Percentiles rank a stretch among this genome's conserved stretches.
phyloP scores from a whole-genome alignment of 257 asterid genomes.

The Solanum acaule region DNA sequence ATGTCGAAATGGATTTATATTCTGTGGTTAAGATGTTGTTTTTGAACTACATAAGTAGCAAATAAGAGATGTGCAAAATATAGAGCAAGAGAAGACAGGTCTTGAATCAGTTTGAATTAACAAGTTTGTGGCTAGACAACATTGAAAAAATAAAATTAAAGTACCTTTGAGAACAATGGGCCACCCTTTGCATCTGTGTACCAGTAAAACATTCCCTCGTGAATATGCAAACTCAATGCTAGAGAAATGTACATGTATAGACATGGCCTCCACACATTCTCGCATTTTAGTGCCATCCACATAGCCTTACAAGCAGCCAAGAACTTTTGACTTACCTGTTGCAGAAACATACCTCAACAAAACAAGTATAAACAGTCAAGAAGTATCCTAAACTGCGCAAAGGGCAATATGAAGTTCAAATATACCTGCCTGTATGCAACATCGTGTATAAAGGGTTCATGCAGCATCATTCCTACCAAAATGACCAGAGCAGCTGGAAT shows the following conservation, averaged over 20 bases:
- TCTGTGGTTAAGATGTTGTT: background rate
- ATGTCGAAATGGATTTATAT: background rate
- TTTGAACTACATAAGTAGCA: background rate
- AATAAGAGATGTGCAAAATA: background rate
- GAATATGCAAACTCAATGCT: conserved; percentile 56
- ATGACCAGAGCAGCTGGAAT: conserved; percentile 46
- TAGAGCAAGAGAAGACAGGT: background rate
- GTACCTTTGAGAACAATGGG: conserved; percentile 64
- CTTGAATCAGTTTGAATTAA: background rate
- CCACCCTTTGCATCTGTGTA: conserved; percentile 56
- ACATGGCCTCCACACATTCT: conserved; percentile 60
- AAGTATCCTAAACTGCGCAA: background rate
- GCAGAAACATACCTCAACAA: background rate
- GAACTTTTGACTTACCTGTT: conserved; percentile 30
- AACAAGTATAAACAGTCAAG: background rate
- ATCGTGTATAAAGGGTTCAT: conserved; percentile 24
- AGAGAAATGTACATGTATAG: conserved; percentile 54
- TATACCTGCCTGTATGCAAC: background rate
- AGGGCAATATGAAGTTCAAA: background rate
- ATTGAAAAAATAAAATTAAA: background rate
- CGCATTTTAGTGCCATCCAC: conserved; percentile 37
- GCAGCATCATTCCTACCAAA: conserved; percentile 42
- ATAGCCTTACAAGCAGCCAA: conserved; percentile 37
- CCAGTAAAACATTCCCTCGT: conserved; percentile 73
- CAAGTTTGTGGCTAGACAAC: background rate